Percentiles rank a stretch among this genome's conserved stretches.
These are phyloP conservation scores for Amanita jacksonii DNA, from an alignment of 768 basidiomycete species.

Conservation along the genomic window DNA sequence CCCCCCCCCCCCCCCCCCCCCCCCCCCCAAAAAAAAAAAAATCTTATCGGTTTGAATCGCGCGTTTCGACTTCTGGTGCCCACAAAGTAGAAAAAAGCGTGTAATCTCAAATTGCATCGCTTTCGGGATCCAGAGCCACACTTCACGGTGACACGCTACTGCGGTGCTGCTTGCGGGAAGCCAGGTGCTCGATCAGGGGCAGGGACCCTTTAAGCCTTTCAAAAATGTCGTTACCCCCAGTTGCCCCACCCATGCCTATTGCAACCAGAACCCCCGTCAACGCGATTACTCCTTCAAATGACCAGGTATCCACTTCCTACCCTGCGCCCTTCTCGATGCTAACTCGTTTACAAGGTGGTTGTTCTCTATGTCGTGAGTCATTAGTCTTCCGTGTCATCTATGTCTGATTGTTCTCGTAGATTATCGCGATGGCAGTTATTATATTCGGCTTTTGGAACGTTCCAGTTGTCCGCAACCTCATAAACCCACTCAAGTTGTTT, in stretches of 20 bases:
- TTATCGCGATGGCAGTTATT: constrained; percentile 77
- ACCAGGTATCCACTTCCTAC: constrained; percentile 45
- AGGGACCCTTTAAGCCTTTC: neutral
- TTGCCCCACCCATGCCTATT: constrained; percentile 34
- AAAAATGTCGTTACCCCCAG: constrained; percentile 21
- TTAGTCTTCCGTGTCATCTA: constrained; percentile 8
- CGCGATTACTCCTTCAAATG: constrained; percentile 53
- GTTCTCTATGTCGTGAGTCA: constrained; percentile 65
- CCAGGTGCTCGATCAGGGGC: constrained; percentile 8
- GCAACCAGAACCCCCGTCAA: constrained; percentile 24
- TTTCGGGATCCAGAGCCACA: no score
- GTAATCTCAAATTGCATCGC: no score
- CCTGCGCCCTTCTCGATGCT: constrained; percentile 11
- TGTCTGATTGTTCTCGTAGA: constrained; percentile 30
- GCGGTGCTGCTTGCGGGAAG: constrained; percentile 1
- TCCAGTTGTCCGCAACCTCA: constrained; percentile 66
- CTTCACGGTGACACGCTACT: neutral
- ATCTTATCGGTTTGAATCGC: no score
- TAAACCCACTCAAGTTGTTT: constrained; percentile 79
- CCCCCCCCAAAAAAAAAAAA: no score
- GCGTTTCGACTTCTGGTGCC: no score
- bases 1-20: no score
- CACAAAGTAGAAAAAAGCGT: no score
- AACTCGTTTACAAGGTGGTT: constrained; percentile 37
- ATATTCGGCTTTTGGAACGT: constrained; percentile 88